Percentiles rank a stretch among this genome's conserved stretches.
phyloP scores from a whole-genome alignment of 306 rosid species.

The Prunus campanulata region DNA sequence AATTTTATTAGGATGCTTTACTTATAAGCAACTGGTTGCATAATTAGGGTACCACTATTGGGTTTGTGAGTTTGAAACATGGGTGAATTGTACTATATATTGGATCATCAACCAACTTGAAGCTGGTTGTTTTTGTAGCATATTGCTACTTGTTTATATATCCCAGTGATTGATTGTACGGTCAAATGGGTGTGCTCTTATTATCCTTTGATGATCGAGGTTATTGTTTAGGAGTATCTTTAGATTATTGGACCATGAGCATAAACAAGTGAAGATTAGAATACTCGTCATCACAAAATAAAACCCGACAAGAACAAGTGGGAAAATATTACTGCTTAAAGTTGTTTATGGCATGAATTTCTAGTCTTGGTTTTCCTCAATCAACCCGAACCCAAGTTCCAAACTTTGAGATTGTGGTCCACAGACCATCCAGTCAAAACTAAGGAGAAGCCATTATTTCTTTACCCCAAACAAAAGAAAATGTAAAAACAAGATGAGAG shows the following conservation, averaged over 20 bases:
- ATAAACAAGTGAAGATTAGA: too few species aligned
- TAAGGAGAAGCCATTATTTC: neutral
- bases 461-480: neutral
- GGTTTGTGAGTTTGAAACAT: neutral
- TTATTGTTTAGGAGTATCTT: too few species aligned
- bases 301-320: too few species aligned
- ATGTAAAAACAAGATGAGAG: neutral
- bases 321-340: too few species aligned
- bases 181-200: neutral
- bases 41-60: neutral
- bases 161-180: neutral
- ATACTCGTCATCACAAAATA: too few species aligned
- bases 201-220: neutral
- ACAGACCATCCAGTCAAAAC: neutral
- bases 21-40: slow-evolving; percentile 1
- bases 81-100: slow-evolving; percentile 6
- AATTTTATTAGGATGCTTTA: neutral
- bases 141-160: neutral
- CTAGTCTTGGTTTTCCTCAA: neutral
- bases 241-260: too few species aligned
- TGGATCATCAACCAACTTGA: neutral
- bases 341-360: neutral
- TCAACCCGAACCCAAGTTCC: neutral
- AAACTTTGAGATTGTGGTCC: neutral
- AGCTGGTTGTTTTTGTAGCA: slow-evolving; percentile 2